These are phyloP conservation scores for Candida sp. DNA, from an alignment of 1,139 yeast species.

Conservation along the genomic window DNA sequence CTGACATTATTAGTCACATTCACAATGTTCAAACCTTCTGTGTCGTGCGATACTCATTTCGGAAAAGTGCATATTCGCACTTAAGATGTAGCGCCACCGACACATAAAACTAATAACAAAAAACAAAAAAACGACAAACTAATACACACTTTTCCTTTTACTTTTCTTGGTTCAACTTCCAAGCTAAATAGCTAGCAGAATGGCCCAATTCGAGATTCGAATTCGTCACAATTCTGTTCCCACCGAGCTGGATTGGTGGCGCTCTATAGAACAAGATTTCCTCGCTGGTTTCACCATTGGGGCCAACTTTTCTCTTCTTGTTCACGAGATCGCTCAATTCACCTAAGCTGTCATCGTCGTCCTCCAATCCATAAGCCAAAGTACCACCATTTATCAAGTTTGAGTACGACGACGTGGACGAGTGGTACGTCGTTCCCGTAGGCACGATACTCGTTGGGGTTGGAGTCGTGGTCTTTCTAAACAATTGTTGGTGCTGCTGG, in stretches of 20 bases:
- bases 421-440: conserved; percentile 25
- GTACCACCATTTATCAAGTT: conserved; percentile 45
- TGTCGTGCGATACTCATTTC: too few species aligned
- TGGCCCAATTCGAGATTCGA: conserved; percentile 55
- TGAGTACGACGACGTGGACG: conserved; percentile 40
- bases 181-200: conserved; percentile 71
- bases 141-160: background rate
- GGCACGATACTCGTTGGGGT: conserved; percentile 23
- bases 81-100: too few species aligned
- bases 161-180: conserved; percentile 43
- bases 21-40: too few species aligned
- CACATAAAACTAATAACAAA: background rate
- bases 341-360: conserved; percentile 18
- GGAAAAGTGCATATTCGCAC: too few species aligned
- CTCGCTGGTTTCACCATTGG: conserved; percentile 17
- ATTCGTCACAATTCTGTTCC: conserved; percentile 48
- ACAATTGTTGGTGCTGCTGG: conserved; percentile 21
- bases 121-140: background rate
- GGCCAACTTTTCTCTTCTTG: conserved; percentile 26
- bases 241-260: conserved; percentile 64
- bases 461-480: conserved; percentile 26
- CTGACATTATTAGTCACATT: too few species aligned
- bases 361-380: conserved; percentile 38
- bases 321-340: conserved; percentile 25
- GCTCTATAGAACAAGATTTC: conserved; percentile 82